Base-by-base conservation (phyloP, 108 stramenopile species). In the Asterionellopsis glacialis region DNA sequence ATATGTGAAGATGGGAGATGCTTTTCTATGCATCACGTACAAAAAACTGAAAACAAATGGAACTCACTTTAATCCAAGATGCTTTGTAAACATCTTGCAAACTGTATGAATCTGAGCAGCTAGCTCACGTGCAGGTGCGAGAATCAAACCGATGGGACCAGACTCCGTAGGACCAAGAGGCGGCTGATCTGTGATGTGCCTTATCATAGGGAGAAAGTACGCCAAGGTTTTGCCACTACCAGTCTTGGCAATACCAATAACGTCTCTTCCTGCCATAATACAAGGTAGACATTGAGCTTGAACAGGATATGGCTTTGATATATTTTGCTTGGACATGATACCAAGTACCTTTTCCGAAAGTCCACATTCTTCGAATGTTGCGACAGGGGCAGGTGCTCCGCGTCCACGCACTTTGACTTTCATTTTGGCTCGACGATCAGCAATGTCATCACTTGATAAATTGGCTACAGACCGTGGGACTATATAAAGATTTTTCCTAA, bases 201-300 rank as follows among this genome's bases (percentile, higher is more conserved):
- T 76, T 11, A 99, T 65, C 88, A 98, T 75, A 0, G 99, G 99
- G 0, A 98, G 69, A 19, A 97, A 61, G 67, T 95, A 99, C 3
- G 97, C 96, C 9, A 98, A 72, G 13, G 99, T 98, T 73, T 99
- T 99, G 16, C 99, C 99, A 10, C 74, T 78, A 0, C 99, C 99
- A 11, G 99, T 99, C 59, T 98, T 98, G 44, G 99, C 99, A 57
- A 99, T 97, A 13, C 96, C 99, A 61, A 99, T 99, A 6, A 97
- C 91, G 74, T 99, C 99, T 43, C 99, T 67, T 14, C 99, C 99
- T 9, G 88, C 80, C 98, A 98, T 98, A 67, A 98, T 93, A 53
- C 95, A 96, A 0, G 99, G 99, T 27, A 99, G 41, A 65, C 96
- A 97, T 76, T 98, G 99, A 41, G 90, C 76, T 77, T 99, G 99